A percentile compares a stretch with the other conserved stretches of the same genome.
phyloP scores from a whole-genome alignment of 2,329 filamentous ascomycete genomes.

The Aspergillus fischeri region DNA sequence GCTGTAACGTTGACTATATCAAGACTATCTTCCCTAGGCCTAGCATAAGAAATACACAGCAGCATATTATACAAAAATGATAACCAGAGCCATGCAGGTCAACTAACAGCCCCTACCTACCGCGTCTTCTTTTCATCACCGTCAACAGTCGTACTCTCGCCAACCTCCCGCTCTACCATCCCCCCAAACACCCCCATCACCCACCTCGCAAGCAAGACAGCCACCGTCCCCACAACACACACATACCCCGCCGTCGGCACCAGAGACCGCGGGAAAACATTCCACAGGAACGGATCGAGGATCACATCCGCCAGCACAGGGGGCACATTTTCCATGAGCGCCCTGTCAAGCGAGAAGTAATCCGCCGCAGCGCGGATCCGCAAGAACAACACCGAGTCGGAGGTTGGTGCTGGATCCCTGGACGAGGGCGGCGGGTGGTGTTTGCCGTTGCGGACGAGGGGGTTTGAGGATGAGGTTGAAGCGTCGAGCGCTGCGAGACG shows the following conservation, averaged over 20 bases:
- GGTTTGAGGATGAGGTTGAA: slow-evolving; percentile 11
- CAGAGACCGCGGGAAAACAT: slow-evolving; percentile 74
- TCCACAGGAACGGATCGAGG: slow-evolving; percentile 78
- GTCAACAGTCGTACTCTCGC: neutral
- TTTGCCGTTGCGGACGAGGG: slow-evolving; percentile 9
- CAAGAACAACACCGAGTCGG: slow-evolving; percentile 62
- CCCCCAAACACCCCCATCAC: slow-evolving; percentile 22
- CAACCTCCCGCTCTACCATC: slow-evolving; percentile 10
- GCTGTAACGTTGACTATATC: neutral
- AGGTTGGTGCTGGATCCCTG: slow-evolving; percentile 17
- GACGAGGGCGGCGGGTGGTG: neutral
- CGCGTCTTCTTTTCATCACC: slow-evolving; percentile 12
- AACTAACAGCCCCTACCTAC: slow-evolving; percentile 4
- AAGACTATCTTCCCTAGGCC: neutral
- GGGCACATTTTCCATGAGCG: slow-evolving; percentile 70
- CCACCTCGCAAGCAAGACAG: slow-evolving; percentile 44
- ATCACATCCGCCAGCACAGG: slow-evolving; percentile 75
- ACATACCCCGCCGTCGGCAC: slow-evolving; percentile 69
- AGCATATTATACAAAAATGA: neutral
- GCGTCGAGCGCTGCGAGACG: slow-evolving; percentile 33
- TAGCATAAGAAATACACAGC: neutral
- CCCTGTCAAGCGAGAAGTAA: slow-evolving; percentile 71
- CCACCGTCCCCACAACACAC: slow-evolving; percentile 52
- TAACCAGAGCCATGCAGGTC: neutral
- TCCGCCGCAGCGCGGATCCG: slow-evolving; percentile 73